Evolutionary conservation across 1,139 yeast species (phyloP), one percentile per base, ranked within the genome.

Genomic region (Kurtzmaniella quercitrusa): DNA sequence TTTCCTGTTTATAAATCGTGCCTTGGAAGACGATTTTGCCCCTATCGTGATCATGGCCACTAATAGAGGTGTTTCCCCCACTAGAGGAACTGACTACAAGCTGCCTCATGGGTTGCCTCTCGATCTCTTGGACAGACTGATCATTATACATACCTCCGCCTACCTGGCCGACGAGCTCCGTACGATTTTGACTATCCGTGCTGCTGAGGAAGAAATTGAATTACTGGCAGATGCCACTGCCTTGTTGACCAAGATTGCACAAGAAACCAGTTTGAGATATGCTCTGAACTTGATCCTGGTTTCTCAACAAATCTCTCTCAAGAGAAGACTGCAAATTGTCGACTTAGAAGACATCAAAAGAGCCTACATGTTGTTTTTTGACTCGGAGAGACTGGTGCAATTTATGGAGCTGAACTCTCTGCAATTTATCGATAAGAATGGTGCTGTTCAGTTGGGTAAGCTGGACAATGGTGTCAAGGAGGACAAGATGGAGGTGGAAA

Each of bases 21-120:
- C 98, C 6, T 75, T 94, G 49, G 99, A 94, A 68, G 97, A 89
- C 64, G 98, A 91, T 51, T 84, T 93, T 62, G 84, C 98, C 7
- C 98, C 99, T 36, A 88, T 94, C 59, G 97, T 94, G 40, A 87
- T 94, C 48, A 93, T 94, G 98, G 98, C 98, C 32, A 93, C 98
- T 37, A 94, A 94, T 68, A 78, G 98, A 61, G 99, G 99, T 40
- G 79, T 93, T 45, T 80, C 96, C 15, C 84, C 77, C 51, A 89
- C 96, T 12, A 80, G 98, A 56, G 98, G 99, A 42, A 89, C 98
- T 23, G 84, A 80, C 61, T 88, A 89, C 71, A 86, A 83, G 66
- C 86, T 96, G 1, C 96, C 98, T 22, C 99, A 94, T 63, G 99
- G 99, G 8, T 73, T 94, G 50, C 98, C 99, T 39, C 75, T 87